These are phyloP conservation scores for Tetraselmis striata DNA, from an alignment of 139 green algal species.

Conservation along the genomic window DNA sequence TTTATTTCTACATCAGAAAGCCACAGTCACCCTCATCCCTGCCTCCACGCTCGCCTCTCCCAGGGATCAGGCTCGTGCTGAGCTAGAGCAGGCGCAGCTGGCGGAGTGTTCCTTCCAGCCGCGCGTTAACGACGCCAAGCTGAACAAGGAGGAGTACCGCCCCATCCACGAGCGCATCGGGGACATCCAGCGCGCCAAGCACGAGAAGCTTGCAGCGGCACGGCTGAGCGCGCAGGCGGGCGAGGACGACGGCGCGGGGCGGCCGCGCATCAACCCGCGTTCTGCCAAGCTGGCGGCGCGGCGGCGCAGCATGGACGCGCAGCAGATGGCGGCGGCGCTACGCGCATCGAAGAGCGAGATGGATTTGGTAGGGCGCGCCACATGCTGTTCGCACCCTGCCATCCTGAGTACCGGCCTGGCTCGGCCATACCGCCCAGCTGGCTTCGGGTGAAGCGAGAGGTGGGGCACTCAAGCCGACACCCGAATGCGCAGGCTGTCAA, in stretches of 20 bases:
- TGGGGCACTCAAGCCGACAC: no score
- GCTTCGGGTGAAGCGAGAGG: no score
- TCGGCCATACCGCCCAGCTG: no score
- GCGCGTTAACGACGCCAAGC: neutral
- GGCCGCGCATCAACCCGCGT: neutral
- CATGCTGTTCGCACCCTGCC: no score
- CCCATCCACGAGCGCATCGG: slow-evolving; percentile 9
- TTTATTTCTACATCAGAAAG: no score
- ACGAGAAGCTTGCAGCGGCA: neutral
- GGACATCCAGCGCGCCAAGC: slow-evolving; percentile 4
- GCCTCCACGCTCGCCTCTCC: no score
- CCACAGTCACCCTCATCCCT: no score
- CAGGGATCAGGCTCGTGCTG: neutral
- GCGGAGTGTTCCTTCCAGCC: slow-evolving; percentile 6
- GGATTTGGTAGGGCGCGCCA: neutral
- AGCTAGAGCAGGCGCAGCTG: slow-evolving; percentile 9
- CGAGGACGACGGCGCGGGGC: neutral
- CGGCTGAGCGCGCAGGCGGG: neutral
- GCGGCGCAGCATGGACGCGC: neutral
- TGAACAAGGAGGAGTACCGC: neutral
- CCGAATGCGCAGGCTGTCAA: neutral
- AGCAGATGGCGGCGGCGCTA: neutral
- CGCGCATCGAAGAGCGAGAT: neutral
- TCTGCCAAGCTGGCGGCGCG: neutral
- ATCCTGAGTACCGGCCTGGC: no score